Evolutionary conservation across 805 yeast species (phyloP).

Genomic region (Teunomyces stri): DNA sequence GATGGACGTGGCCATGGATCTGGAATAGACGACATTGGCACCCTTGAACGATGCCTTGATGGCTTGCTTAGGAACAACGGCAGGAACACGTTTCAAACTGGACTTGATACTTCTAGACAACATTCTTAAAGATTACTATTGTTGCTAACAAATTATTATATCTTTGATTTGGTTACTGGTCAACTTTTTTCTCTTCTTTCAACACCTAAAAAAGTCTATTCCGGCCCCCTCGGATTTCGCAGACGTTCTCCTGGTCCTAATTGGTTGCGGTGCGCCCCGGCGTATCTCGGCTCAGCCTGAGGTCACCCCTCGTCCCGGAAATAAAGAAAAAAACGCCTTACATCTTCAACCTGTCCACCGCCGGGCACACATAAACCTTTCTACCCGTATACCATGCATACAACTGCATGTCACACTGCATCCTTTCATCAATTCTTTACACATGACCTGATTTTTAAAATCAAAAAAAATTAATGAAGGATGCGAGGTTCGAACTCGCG

Average conservation of each 20-base stretch:
- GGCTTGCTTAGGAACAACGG: conserved; percentile 10
- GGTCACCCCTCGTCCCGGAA: neutral
- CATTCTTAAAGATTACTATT: conserved; percentile 16
- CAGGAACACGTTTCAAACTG: conserved; percentile 27
- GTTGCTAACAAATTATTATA: neutral
- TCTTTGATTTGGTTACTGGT: conserved; percentile 1
- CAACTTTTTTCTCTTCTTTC: conserved; percentile 2
- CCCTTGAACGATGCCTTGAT: conserved; percentile 11
- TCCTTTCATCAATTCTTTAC: neutral
- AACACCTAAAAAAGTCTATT: neutral
- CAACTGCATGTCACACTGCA: neutral
- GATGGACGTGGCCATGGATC: conserved; percentile 16
- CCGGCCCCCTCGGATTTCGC: conserved; percentile 3
- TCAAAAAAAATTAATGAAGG: conserved; percentile 39
- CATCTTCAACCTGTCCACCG: neutral
- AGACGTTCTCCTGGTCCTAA: neutral
- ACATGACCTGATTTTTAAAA: neutral
- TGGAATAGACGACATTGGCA: conserved; percentile 14
- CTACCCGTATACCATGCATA: neutral
- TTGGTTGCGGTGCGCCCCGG: conserved; percentile 5
- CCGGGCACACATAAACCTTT: neutral
- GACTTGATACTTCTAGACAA: conserved; percentile 34
- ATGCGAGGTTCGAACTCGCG: conserved; percentile 56
- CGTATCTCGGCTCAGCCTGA: neutral
- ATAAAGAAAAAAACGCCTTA: neutral